Percentiles rank a stretch among this genome's conserved stretches.
Evolutionary conservation across 2,329 filamentous ascomycete species (phyloP).

Genomic region (Verticillium dahliae): DNA sequence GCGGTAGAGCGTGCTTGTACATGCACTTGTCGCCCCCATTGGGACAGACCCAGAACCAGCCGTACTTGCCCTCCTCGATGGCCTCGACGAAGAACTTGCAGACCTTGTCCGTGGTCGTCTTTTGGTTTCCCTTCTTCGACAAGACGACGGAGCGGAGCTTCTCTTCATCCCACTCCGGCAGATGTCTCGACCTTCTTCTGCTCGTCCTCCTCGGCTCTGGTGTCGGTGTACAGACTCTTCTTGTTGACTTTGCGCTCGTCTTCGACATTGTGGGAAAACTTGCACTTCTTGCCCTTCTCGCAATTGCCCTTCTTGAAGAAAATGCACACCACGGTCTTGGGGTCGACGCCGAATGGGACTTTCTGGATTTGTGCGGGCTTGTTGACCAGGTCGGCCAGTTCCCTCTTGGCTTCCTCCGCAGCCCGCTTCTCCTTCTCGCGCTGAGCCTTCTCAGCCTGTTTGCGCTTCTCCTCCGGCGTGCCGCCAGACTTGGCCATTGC

Average conservation of each 20-base stretch:
- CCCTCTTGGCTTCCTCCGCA: constrained; percentile 74
- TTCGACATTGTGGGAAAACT: constrained; percentile 88
- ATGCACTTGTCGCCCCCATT: constrained; percentile 97
- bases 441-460: constrained; percentile 56
- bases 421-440: constrained; percentile 87
- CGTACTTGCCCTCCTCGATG: constrained; percentile 97
- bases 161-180: constrained; percentile 95
- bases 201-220: constrained; percentile 64
- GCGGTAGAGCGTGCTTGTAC: constrained; percentile 92
- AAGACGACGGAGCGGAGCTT: constrained; percentile 85
- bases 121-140: constrained; percentile 96
- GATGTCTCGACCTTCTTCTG: constrained; percentile 88
- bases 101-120: constrained; percentile 93
- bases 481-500: constrained; percentile 68
- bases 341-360: constrained; percentile 94
- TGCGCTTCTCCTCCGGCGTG: constrained; percentile 82
- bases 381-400: constrained; percentile 76
- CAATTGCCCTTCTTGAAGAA: constrained; percentile 97
- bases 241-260: constrained; percentile 91
- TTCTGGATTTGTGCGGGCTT: constrained; percentile 96
- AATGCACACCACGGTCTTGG: constrained; percentile 92
- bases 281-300: constrained; percentile 96
- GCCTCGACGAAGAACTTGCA: constrained; percentile 98
- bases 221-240: constrained; percentile 84
- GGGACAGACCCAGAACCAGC: constrained; percentile 98